Evolutionary conservation across 2,329 filamentous ascomycete species (phyloP), one percentile per base, ranked within the genome.

Genomic region (Paraconiothyrium brasiliense): DNA sequence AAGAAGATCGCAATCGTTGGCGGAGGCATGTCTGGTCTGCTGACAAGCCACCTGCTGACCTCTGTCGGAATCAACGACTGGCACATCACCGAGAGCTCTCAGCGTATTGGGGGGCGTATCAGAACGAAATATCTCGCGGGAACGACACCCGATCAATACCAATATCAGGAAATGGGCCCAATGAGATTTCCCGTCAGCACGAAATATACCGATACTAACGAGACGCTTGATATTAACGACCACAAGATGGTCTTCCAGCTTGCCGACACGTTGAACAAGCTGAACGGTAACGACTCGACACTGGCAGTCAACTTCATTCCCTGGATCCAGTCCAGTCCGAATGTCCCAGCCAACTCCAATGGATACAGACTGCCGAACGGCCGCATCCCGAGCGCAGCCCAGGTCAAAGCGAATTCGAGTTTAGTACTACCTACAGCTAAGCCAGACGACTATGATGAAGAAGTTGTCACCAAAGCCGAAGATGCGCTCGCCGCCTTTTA

Each of bases 141-240:
- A 4, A 85, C 84, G 4, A 83, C 81, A 0, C 86, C 87, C 0
- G 84, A 85, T 22, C 82, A 90, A 62, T 90, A 90, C 69, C 87
- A 88, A 22, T 90, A 91, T 72, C 87, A 90, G 68, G 89, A 90
- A 71, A 84, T 85, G 86, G 89, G 89, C 0, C 86, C 87, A 0
- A 90, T 90, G 87, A 80, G 88, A 2, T 87, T 90, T 65, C 88
- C 89, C 0, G 80, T 85, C 16, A 82, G 81, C 2, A 76, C 82
- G 16, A 79, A 73, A 1, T 83, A 86, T 64, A 72, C 82, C 2
- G 79, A 80, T 32, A 81, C 83, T n/a, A 87, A 88, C 64, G 81
- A 85, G 67, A 89, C 85, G 0, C 67, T 84, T 3, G 83, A 87
- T 61, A 87, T 90, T 64, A 83, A 84, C 9, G 89, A 90, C 66